Base-by-base conservation (phyloP, 352 stramenopile genomes). In the Plasmopara viticola region DNA sequence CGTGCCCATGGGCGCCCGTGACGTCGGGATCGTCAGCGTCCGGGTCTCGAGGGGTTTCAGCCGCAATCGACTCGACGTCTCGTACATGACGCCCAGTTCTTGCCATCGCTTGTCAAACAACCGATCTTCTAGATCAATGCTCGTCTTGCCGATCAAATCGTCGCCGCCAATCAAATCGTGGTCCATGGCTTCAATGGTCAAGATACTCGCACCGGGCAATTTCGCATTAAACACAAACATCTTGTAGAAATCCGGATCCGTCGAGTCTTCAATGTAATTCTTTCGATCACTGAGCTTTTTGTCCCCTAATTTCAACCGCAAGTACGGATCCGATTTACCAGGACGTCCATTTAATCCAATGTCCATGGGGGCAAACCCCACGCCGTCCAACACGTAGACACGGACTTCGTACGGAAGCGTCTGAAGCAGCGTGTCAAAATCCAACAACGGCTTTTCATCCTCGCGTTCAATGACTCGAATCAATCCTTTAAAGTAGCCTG, bases 111-210 rank as follows among this genome's bases (percentile, higher is more conserved):
- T 70, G 53, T 96, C 84, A 60, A 97, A 97, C 66, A 95, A 68
- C 10, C 92, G 82, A 60, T 98, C 92, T 55, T 98, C 92, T 0
- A 98, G 60, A 52, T 98, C 92, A 55, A 98, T 96, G 0, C 70
- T 84, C n/a, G 91, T 97, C 44, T 70, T 75, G 8, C 92, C 92
- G 39, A 98, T 97, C 17, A 98, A 61, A 44, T 97, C 89, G 48
- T 97, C 90, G 15, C 74, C 80, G 18, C 83, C 84, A 42, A 98
- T 90, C 2, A 87, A 58, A 48, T 97, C 88, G 45, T 90, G 84
- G 60, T 98, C 92, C 73, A 94, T 94, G 0, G 89, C 78, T 39
- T 94, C 70, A 39, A 97, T 95, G 40, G 84, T 82, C 41, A 98
- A 56, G 40, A 89, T 78, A 9, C 81, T 86, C 1, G 87, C 78